Conservation (phyloP, 495 filamentous ascomycete species). For the Choiromyces venosus region DNA sequence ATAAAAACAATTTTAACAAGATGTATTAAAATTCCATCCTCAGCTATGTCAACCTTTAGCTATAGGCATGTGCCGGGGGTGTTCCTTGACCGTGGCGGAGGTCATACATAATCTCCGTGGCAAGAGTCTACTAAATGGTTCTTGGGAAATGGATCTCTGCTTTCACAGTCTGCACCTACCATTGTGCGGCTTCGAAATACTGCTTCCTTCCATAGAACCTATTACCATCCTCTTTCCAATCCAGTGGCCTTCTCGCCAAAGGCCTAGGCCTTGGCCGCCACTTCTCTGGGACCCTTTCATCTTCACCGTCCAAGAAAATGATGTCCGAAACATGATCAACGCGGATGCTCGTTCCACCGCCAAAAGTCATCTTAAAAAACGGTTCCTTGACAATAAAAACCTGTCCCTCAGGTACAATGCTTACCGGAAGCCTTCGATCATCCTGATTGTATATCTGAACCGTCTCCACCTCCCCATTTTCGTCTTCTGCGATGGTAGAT, state of each 20-base stretch:
- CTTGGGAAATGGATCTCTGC: neutral
- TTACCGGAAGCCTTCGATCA: neutral
- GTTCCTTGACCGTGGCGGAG: neutral
- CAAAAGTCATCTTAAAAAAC: constrained; percentile 17
- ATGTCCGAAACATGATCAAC: constrained; percentile 31
- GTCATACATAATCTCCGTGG: neutral
- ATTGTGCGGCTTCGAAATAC: constrained; percentile 21
- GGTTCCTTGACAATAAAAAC: constrained; percentile 26
- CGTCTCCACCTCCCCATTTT: constrained; percentile 22
- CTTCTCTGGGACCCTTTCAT: constrained; percentile 11
- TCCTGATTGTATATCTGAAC: constrained; percentile 25
- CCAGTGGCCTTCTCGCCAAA: constrained; percentile 4
- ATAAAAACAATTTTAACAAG: neutral
- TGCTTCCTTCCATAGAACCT: neutral
- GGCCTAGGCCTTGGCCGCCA: constrained; percentile 16
- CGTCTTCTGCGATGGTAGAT: constrained; percentile 21
- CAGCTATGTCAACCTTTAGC: neutral
- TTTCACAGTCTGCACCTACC: constrained; percentile 5
- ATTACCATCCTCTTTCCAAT: constrained; percentile 30
- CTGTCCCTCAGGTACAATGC: constrained; percentile 23
- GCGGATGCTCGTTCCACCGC: constrained; percentile 17
- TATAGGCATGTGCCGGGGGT: neutral
- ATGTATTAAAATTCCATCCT: neutral
- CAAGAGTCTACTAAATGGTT: neutral
- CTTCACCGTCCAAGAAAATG: constrained; percentile 17